A percentile compares a stretch with the other conserved stretches of the same genome.
Evolutionary conservation across 2,329 filamentous ascomycete genomes (phyloP).

Genomic region (Raffaelea arxii): DNA sequence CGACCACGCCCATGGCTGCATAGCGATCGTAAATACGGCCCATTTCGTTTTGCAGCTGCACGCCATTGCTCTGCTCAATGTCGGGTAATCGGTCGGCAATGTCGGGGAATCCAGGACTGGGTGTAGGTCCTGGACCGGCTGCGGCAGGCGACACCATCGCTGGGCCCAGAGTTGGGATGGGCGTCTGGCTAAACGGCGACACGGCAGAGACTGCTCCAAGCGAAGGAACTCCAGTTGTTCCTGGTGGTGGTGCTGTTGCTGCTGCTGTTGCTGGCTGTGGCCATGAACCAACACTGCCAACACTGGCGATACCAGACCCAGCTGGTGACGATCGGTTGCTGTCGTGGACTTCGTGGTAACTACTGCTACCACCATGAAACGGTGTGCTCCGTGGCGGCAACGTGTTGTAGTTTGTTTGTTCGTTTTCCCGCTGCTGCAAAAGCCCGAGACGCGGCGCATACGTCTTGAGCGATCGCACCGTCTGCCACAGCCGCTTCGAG

Average conservation of each 20-base stretch:
- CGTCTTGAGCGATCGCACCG: conserved; percentile 59
- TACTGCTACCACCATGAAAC: too few relatives aligned
- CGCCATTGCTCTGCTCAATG: conserved; percentile 30
- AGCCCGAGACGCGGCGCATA: conserved; percentile 62
- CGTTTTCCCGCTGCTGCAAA: conserved; percentile 36
- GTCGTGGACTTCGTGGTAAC: not conserved
- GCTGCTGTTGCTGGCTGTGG: not conserved
- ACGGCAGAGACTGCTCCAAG: not conserved
- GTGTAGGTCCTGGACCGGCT: not conserved
- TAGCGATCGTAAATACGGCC: conserved; percentile 36
- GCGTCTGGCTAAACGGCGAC: not conserved
- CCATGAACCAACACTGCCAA: not conserved
- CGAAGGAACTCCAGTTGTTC: not conserved
- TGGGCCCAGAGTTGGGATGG: not conserved
- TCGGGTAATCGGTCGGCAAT: not conserved
- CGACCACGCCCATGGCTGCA: conserved; percentile 14
- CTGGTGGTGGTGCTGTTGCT: not conserved
- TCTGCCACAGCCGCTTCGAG: conserved; percentile 64
- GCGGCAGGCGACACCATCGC: not conserved
- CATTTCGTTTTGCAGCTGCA: conserved; percentile 44
- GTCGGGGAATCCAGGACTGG: not conserved
- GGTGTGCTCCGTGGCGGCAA: too few relatives aligned
- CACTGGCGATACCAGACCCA: too few relatives aligned
- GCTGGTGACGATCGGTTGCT: not conserved
- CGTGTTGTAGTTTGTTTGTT: too few relatives aligned